Evolutionary conservation across 495 filamentous ascomycete species (phyloP).

Genomic region (Articulospora tetracladia): DNA sequence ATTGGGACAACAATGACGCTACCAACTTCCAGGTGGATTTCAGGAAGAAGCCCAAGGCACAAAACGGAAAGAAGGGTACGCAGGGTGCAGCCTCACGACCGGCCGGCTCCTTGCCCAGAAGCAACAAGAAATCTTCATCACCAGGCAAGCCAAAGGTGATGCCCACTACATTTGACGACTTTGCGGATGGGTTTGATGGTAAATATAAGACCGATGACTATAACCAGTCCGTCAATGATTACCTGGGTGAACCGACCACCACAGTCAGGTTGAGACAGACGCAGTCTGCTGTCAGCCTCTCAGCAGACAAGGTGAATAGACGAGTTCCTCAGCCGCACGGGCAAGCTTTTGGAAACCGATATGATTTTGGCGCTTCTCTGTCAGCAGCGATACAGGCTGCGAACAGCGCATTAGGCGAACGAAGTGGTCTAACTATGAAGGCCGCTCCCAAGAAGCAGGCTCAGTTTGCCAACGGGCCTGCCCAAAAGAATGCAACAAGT

Average conservation of each 20-base stretch:
- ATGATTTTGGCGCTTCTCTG: constrained; percentile 89
- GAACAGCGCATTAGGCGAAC: constrained; percentile 47
- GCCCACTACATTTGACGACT: constrained; percentile 66
- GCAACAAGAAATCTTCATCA: constrained; percentile 51
- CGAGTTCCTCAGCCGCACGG: constrained; percentile 54
- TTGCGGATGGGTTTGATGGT: constrained; percentile 49
- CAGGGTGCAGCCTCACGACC: constrained; percentile 52
- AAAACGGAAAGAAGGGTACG: constrained; percentile 48
- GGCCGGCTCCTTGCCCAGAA: constrained; percentile 65
- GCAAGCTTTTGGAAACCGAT: constrained; percentile 84
- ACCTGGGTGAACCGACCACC: constrained; percentile 46
- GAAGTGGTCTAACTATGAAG: constrained; percentile 45
- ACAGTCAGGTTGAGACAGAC: constrained; percentile 45
- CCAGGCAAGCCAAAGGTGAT: constrained; percentile 56
- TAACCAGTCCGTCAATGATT: constrained; percentile 48
- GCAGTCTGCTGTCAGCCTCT: constrained; percentile 40
- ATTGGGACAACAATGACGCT: constrained; percentile 89
- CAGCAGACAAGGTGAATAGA: constrained; percentile 44
- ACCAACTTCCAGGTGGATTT: constrained; percentile 94
- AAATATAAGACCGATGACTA: constrained; percentile 52
- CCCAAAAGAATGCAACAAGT: constrained; percentile 8
- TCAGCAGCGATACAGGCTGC: constrained; percentile 73
- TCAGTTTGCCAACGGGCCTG: constrained; percentile 1
- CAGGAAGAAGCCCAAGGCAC: constrained; percentile 62
- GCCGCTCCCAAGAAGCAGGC: constrained; percentile 30